phyloP scores from a whole-genome alignment of 805 yeast species.

The Wickerhamiella nectarea region DNA sequence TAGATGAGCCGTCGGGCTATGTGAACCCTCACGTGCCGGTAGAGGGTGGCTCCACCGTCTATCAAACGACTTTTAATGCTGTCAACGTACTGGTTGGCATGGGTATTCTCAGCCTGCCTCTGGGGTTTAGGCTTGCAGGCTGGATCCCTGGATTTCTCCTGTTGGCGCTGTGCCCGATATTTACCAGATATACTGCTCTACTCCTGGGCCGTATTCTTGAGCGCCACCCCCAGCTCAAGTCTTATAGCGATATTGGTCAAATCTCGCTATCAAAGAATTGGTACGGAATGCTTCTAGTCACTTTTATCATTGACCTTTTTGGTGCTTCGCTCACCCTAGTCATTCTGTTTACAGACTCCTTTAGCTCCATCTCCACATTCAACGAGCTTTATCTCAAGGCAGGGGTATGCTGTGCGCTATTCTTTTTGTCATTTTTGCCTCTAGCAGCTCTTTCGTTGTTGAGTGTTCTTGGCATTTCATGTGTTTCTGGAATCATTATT shows the following conservation, averaged over 20 bases:
- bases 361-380: constrained; percentile 41
- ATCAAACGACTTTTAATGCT: constrained; percentile 55
- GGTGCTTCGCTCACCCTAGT: constrained; percentile 75
- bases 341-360: constrained; percentile 74
- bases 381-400: constrained; percentile 56
- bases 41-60: constrained; percentile 32
- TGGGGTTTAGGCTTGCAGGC: constrained; percentile 51
- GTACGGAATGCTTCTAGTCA: constrained; percentile 64
- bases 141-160: constrained; percentile 47
- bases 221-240: constrained; percentile 64
- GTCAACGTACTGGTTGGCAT: constrained; percentile 56
- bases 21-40: not conserved
- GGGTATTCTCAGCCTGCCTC: constrained; percentile 52
- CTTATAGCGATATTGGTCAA: constrained; percentile 77
- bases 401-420: not conserved
- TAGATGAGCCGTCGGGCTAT: not conserved
- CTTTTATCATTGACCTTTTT: constrained; percentile 58
- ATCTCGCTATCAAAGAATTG: constrained; percentile 38
- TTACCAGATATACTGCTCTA: constrained; percentile 67
- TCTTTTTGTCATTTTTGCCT: constrained; percentile 48
- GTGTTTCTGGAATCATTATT: constrained; percentile 52
- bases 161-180: constrained; percentile 44
- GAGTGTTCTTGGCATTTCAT: constrained; percentile 54
- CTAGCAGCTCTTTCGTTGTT: constrained; percentile 56
- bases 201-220: constrained; percentile 63